A percentile compares a stretch with the other conserved stretches of the same genome.
phyloP scores from a whole-genome alignment of 2,329 filamentous ascomycete species.

The Alternaria triticimaculans region DNA sequence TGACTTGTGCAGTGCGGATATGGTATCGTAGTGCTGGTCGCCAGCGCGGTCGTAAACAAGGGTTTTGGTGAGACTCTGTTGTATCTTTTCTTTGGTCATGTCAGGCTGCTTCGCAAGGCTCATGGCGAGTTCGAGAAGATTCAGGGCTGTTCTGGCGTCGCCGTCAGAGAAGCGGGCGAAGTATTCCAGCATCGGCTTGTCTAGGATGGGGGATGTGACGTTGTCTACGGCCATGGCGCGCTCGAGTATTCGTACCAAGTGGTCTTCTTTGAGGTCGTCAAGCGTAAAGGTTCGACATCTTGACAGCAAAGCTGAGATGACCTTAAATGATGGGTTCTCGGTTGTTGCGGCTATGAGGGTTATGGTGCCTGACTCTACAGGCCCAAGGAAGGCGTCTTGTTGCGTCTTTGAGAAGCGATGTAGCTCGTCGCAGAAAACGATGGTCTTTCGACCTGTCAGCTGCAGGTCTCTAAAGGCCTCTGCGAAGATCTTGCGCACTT shows the following conservation, averaged over 20 bases:
- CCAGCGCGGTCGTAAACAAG: constrained; percentile 93
- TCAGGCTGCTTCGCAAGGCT: constrained; percentile 70
- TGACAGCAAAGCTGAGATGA: constrained; percentile 85
- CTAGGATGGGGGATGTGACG: constrained; percentile 66
- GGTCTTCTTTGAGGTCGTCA: constrained; percentile 72
- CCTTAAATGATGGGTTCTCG: constrained; percentile 94
- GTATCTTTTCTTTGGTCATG: constrained; percentile 78
- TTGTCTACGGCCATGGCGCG: constrained; percentile 73
- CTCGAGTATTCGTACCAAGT: constrained; percentile 75
- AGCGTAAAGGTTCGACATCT: constrained; percentile 91
- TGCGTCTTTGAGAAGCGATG: constrained; percentile 90
- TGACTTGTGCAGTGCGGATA: constrained; percentile 96
- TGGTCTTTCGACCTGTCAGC: constrained; percentile 87
- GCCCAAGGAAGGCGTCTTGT: constrained; percentile 92
- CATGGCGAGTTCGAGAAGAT: constrained; percentile 88
- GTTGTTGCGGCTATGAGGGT: constrained; percentile 95
- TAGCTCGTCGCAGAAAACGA: constrained; percentile 97
- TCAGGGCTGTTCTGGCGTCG: constrained; percentile 90
- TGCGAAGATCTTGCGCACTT: constrained; percentile 89
- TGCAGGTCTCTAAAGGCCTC: constrained; percentile 81
- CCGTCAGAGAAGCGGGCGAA: constrained; percentile 88
- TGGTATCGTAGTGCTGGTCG: constrained; percentile 97
- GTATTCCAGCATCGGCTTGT: constrained; percentile 79
- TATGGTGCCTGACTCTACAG: constrained; percentile 88
- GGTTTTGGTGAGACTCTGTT: constrained; percentile 84